These are phyloP conservation scores for Scleromitrula shiraiana DNA, from an alignment of 2,329 filamentous ascomycete species.

Conservation along the genomic window DNA sequence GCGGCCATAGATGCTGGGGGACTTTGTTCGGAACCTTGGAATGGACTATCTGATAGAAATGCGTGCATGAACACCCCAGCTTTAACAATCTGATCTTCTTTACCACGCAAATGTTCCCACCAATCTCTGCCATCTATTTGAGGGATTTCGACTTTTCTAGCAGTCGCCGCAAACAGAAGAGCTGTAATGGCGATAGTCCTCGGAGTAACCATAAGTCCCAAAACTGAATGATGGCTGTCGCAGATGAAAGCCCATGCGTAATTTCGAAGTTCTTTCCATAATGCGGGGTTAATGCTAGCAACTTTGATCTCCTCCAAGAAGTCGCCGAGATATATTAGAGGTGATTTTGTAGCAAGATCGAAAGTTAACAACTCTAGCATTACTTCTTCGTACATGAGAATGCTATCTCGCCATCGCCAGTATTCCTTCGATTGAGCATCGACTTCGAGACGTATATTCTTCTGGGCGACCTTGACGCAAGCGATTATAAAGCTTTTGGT, in stretches of 20 bases:
- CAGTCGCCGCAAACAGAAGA: conserved; percentile 77
- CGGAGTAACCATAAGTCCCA: conserved; percentile 74
- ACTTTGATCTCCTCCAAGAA: conserved; percentile 66
- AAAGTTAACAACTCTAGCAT: conserved; percentile 91
- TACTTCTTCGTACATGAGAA: conserved; percentile 84
- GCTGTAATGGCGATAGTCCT: conserved; percentile 77
- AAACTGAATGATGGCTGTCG: conserved; percentile 74
- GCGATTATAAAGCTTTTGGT: conserved; percentile 92
- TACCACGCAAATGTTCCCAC: conserved; percentile 75
- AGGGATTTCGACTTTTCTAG: conserved; percentile 62
- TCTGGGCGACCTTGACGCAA: conserved; percentile 89
- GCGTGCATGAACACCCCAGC: conserved; percentile 71
- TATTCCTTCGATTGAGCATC: conserved; percentile 98
- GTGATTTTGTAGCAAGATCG: conserved; percentile 83
- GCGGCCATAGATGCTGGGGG: conserved; percentile 1
- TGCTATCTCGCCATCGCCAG: conserved; percentile 95
- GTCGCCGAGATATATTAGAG: conserved; percentile 77
- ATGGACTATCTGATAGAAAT: conserved; percentile 56
- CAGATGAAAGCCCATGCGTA: conserved; percentile 91
- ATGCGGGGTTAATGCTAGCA: conserved; percentile 50
- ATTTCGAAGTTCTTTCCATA: conserved; percentile 63
- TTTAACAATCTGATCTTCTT: conserved; percentile 59
- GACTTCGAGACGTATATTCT: conserved; percentile 80
- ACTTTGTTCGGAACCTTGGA: conserved; percentile 2
- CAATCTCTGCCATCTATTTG: conserved; percentile 71